Conservation (phyloP, 2,329 filamentous ascomycete species). For the Daldinia sp. region DNA sequence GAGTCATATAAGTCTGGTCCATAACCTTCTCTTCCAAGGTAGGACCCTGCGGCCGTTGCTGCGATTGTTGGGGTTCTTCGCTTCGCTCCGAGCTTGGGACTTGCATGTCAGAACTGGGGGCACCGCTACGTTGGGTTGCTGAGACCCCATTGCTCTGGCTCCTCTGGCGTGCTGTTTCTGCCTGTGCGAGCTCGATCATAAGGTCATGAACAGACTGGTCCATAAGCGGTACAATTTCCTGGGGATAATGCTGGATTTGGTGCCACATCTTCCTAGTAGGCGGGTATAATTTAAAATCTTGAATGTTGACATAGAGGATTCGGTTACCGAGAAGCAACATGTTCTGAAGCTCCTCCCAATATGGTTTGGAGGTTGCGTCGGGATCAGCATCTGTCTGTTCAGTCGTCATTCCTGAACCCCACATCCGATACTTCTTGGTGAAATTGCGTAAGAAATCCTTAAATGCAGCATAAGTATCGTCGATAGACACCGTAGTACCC, state of each 20-base stretch:
- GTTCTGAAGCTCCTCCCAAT: conserved; percentile 85
- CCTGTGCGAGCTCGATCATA: conserved; percentile 89
- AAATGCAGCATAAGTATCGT: conserved; percentile 87
- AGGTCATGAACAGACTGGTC: conserved; percentile 94
- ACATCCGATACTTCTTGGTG: conserved; percentile 92
- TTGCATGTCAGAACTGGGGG: conserved; percentile 78
- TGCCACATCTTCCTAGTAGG: conserved; percentile 95
- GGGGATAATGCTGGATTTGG: conserved; percentile 92
- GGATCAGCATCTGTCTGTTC: conserved; percentile 78
- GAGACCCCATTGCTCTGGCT: conserved; percentile 51
- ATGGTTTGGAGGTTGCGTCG: conserved; percentile 82
- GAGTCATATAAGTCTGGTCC: conserved; percentile 82
- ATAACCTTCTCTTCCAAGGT: conserved; percentile 85
- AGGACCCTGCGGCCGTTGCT: conserved; percentile 60
- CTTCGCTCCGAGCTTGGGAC: conserved; percentile 83
- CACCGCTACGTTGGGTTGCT: conserved; percentile 68
- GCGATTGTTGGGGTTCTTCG: conserved; percentile 61
- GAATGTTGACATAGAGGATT: conserved; percentile 87
- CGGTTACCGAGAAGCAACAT: conserved; percentile 90
- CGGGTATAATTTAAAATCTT: conserved; percentile 92
- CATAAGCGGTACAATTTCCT: conserved; percentile 96
- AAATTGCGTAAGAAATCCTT: conserved; percentile 95
- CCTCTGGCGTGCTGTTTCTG: conserved; percentile 79
- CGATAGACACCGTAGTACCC: conserved; percentile 96
- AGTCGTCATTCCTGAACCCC: conserved; percentile 84